These are phyloP conservation scores for Syzygium aromaticum DNA, from an alignment of 345 rosid genomes.

Conservation along the genomic window DNA sequence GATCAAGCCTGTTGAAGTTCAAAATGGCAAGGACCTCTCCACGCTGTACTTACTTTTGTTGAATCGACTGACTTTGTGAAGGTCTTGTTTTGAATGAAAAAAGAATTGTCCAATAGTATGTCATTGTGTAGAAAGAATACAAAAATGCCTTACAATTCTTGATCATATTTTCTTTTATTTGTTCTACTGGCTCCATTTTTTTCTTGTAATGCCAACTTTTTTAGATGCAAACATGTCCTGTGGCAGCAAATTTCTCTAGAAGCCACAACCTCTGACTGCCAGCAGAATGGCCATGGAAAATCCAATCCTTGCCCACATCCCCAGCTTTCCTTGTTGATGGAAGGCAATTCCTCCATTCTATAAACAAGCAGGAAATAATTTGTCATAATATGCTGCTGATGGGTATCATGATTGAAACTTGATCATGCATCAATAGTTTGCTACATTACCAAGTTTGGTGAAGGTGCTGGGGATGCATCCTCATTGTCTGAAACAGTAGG, in stretches of 20 bases:
- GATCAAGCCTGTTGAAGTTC: not conserved
- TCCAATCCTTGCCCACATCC: constrained; percentile 39
- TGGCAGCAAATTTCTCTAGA: constrained; percentile 13
- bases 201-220: not conserved
- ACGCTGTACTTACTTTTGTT: not conserved
- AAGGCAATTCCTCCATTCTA: constrained; percentile 58
- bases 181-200: not conserved
- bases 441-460: constrained; percentile 52
- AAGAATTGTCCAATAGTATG: not conserved
- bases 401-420: not conserved
- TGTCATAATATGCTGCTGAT: not conserved
- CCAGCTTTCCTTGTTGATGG: constrained; percentile 29
- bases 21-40: not conserved
- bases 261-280: constrained; percentile 31
- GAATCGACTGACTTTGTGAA: not conserved
- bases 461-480: constrained; percentile 74
- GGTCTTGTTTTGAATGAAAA: not conserved
- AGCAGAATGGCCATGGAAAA: constrained; percentile 39
- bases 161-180: not conserved
- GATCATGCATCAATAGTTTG: not conserved
- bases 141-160: not conserved
- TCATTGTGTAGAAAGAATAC: not conserved
- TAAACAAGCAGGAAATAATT: not conserved
- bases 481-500: constrained; percentile 45
- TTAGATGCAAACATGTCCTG: constrained; percentile 2